These are phyloP conservation scores for Cordyceps fumosorosea DNA, from an alignment of 2,329 filamentous ascomycete genomes.

Conservation along the genomic window DNA sequence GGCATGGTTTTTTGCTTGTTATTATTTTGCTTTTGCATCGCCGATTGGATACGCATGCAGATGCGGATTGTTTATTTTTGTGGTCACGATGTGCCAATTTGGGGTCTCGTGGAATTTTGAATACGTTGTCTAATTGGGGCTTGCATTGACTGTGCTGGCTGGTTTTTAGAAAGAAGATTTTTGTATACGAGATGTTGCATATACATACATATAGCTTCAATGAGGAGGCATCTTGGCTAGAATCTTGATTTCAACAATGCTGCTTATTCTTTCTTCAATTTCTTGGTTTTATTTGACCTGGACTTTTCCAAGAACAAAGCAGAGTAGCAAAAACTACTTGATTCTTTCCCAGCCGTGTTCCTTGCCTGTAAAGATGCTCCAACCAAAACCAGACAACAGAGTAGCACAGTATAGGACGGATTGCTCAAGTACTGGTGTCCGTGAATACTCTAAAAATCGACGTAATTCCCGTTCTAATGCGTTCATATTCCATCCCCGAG, in stretches of 20 bases:
- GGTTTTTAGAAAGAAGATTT: background rate
- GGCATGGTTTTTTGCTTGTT: background rate
- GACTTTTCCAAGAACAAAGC: no score
- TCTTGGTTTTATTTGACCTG: background rate
- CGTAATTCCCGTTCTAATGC: no score
- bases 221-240: background rate
- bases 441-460: no score
- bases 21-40: background rate
- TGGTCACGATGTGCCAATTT: background rate
- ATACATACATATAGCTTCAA: background rate
- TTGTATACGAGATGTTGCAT: background rate
- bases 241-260: background rate
- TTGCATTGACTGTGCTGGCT: background rate
- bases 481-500: background rate
- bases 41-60: background rate
- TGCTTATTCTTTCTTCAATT: background rate
- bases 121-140: background rate
- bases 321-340: no score
- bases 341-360: no score
- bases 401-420: no score
- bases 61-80: background rate
- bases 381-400: no score
- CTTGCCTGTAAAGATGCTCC: no score
- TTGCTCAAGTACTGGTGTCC: no score
- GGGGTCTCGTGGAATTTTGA: background rate